phyloP scores from a whole-genome alignment of 2,329 filamentous ascomycete species.

The Xylaria sp. region DNA sequence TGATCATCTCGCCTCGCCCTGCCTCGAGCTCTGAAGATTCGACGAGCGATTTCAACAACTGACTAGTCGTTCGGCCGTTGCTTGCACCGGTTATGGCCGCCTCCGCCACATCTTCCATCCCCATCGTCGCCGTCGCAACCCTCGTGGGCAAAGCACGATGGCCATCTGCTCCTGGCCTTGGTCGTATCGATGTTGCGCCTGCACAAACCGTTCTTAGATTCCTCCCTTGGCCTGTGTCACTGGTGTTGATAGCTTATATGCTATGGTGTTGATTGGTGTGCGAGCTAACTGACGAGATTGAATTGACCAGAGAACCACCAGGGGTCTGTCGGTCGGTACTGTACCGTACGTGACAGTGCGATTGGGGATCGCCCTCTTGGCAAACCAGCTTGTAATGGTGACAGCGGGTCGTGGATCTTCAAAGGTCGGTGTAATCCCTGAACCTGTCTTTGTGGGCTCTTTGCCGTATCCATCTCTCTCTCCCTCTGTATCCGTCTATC shows the following conservation, averaged over 20 bases:
- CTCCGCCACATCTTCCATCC: slow-evolving; percentile 10
- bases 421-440: slow-evolving; percentile 50
- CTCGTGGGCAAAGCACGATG: slow-evolving; percentile 8
- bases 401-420: slow-evolving; percentile 45
- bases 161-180: slow-evolving; percentile 18
- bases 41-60: slow-evolving; percentile 7
- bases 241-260: slow-evolving; percentile 30
- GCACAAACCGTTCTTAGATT: slow-evolving; percentile 33
- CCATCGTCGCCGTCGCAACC: slow-evolving; percentile 3
- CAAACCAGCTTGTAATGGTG: slow-evolving; percentile 45
- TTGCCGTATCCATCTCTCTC: slow-evolving; percentile 26
- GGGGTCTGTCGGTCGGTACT: slow-evolving; percentile 37
- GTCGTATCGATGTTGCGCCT: slow-evolving; percentile 34
- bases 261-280: slow-evolving; percentile 37
- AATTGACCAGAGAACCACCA: slow-evolving; percentile 43
- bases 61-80: slow-evolving; percentile 5
- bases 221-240: slow-evolving; percentile 29
- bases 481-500: not conserved
- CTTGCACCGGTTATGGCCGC: slow-evolving; percentile 10
- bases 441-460: slow-evolving; percentile 35
- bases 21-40: slow-evolving; percentile 5
- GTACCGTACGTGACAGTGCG: slow-evolving; percentile 39
- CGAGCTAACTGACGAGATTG: slow-evolving; percentile 45
- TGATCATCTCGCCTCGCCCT: slow-evolving; percentile 16
- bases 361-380: slow-evolving; percentile 46